phyloP scores from a whole-genome alignment of 2,329 filamentous ascomycete species.

The Stagonosporopsis tanaceti region DNA sequence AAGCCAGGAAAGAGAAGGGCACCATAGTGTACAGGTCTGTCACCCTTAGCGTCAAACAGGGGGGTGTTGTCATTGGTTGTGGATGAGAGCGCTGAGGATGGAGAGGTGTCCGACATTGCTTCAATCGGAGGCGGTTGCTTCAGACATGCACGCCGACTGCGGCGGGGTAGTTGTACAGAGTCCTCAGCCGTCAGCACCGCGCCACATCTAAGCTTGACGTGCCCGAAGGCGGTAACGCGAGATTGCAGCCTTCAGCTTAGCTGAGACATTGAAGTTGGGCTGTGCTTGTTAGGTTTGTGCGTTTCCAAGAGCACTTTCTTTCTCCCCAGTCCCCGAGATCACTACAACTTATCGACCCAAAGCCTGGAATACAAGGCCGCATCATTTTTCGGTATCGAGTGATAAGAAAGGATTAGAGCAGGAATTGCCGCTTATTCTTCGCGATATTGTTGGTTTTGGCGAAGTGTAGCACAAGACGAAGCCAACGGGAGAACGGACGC shows the following conservation, averaged over 20 bases:
- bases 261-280: conserved; percentile 3
- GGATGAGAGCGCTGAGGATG: neutral
- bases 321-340: neutral
- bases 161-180: conserved; percentile 15
- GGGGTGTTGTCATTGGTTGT: conserved; percentile 4
- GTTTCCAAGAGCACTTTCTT: neutral
- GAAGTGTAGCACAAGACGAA: too few species aligned
- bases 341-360: neutral
- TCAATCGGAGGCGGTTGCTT: neutral
- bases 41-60: conserved; percentile 21
- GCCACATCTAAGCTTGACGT: conserved; percentile 14
- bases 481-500: too few species aligned
- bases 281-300: neutral
- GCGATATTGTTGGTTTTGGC: too few species aligned
- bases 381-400: too few species aligned
- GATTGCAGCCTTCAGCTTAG: conserved; percentile 7
- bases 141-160: conserved; percentile 1
- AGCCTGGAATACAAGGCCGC: too few species aligned
- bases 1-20: conserved; percentile 34
- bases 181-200: conserved; percentile 16
- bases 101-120: conserved; percentile 4
- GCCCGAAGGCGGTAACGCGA: conserved; percentile 4
- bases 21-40: conserved; percentile 31
- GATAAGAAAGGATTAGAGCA: too few species aligned
- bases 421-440: too few species aligned